Base-by-base conservation (phyloP, 2,329 filamentous ascomycete species). In the Drechslera avenae region DNA sequence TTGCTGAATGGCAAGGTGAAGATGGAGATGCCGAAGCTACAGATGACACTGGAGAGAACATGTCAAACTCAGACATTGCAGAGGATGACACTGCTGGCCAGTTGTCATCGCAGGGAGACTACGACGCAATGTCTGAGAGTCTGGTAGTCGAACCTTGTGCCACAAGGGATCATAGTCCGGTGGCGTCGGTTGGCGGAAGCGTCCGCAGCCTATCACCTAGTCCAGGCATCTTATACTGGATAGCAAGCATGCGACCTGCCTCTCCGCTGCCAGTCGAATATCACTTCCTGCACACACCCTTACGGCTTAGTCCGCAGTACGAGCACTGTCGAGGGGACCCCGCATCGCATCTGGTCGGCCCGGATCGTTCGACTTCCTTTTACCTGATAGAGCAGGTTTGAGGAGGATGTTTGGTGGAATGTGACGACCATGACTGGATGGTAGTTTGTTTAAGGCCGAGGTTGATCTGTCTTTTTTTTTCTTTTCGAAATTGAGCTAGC, bases 271-370 rank as follows among this genome's bases (percentile, higher is more conserved):
- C 56, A 4, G 37, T 39, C 5, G 52, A 49, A 9, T 67, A 71
- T 46, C 50, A 63, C 36, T 70, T 71, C 28, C 37, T 58, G 3
- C 57, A 37, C 12, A 61, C 33, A 7, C 69, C 68, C 2, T 57
- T 73, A 26, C 60, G 67, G 7, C 50, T 73, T 12, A 71, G 63
- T 17, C 58, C 64, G n/a, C 62, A 71, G 51, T 57, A 54, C 18
- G 61, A 64, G 23, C 61, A 66, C 35, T 69, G 66, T 43, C 64
- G 67, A 30, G 67, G 68, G 9, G 36, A 64, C 7, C 51, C 64
- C 19, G 45, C 56, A 13, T 63, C 60, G 9, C 61, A 63, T 41
- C 41, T 66, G 23, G 53, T 65, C 10, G 21, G 55, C 17, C 44
- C 46, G n/a, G 67, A 69, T 42, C 57, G 57, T 19, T 26, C 39